These are phyloP conservation scores for Phaffia tasmanica DNA, from an alignment of 768 basidiomycete genomes.

Conservation along the genomic window DNA sequence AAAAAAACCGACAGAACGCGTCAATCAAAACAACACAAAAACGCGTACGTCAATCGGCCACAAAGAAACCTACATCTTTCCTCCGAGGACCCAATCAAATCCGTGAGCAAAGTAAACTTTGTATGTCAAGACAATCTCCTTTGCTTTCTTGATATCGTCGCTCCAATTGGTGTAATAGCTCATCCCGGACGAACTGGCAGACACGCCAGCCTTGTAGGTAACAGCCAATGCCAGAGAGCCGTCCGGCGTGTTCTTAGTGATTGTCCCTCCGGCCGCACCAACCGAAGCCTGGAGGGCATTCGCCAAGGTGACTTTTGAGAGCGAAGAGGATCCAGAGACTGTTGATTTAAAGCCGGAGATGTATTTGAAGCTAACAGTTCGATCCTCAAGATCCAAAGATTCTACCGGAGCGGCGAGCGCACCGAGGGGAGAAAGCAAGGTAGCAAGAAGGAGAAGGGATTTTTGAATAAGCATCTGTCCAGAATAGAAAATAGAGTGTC, in stretches of 20 bases:
- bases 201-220: conserved; percentile 3
- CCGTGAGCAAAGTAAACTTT: conserved; percentile 41
- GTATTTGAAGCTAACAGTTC: too few species aligned
- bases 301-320: conserved; percentile 11
- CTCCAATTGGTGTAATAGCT: too few species aligned
- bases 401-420: too few species aligned
- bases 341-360: too few species aligned
- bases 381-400: too few species aligned
- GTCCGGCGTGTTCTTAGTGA: conserved; percentile 6
- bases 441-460: too few species aligned
- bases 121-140: conserved; percentile 15
- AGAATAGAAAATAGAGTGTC: too few species aligned
- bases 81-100: conserved; percentile 69
- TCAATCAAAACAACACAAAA: too few species aligned
- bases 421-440: too few species aligned
- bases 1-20: too few species aligned
- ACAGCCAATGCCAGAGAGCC: conserved; percentile 11
- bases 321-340: not conserved
- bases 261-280: not conserved
- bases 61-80: conserved; percentile 47
- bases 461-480: too few species aligned
- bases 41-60: too few species aligned
- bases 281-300: conserved; percentile 3
- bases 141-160: not conserved
- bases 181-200: not conserved